Conservation (phyloP, 768 basidiomycete genomes). For the Grammothele lineata region DNA sequence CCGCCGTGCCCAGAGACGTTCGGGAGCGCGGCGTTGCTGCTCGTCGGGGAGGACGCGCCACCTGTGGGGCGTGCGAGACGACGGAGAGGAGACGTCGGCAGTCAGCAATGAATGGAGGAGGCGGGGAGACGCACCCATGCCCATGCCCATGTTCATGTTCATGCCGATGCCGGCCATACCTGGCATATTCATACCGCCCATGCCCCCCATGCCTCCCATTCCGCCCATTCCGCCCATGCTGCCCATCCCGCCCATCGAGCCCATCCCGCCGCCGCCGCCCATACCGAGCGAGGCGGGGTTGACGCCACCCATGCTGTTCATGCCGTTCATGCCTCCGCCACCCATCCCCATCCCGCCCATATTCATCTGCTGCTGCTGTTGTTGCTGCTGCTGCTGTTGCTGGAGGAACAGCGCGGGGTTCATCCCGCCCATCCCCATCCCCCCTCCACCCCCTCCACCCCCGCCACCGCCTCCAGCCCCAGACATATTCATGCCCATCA, state of each 20-base stretch:
- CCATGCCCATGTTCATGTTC: conserved; percentile 11
- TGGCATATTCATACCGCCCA: conserved; percentile 7
- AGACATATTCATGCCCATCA: conserved; percentile 13
- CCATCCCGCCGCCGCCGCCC: conserved; percentile 17
- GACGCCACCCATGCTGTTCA: conserved; percentile 15
- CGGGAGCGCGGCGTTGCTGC: conserved; percentile 5
- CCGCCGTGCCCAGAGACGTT: conserved; percentile 5
- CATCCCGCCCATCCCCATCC: conserved; percentile 17
- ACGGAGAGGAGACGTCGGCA: not conserved
- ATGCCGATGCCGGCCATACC: not conserved
- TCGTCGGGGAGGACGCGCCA: conserved; percentile 5
- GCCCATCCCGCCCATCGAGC: conserved; percentile 4
- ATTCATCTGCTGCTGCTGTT: conserved; percentile 18
- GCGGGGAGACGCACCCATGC: conserved; percentile 5
- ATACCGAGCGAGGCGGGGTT: conserved; percentile 19
- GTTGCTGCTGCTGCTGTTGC: conserved; percentile 12
- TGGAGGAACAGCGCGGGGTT: conserved; percentile 10
- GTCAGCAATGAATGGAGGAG: not conserved
- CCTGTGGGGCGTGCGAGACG: not conserved
- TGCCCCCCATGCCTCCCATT: conserved; percentile 7
- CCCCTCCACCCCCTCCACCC: conserved; percentile 18
- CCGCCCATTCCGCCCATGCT: not conserved
- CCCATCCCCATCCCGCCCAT: conserved; percentile 9
- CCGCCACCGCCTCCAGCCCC: conserved; percentile 12
- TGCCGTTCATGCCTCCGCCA: conserved; percentile 4